These are phyloP conservation scores for Trypanosoma lewisi DNA, from an alignment of 208 protist genomes.

Conservation along the genomic window DNA sequence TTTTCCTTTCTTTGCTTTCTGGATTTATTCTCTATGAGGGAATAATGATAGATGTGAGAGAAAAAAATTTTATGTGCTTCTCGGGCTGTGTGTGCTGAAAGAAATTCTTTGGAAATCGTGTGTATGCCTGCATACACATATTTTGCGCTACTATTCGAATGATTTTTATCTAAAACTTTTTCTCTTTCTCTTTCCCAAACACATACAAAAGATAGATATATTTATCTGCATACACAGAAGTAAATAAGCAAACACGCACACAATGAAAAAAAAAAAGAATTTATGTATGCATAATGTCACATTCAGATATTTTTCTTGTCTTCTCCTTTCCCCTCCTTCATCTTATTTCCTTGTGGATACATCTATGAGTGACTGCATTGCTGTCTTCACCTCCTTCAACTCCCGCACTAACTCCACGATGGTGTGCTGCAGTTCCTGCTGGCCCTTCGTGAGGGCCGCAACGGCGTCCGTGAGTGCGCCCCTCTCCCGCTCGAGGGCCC, in stretches of 20 bases:
- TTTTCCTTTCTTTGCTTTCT: not conserved
- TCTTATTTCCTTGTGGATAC: not conserved
- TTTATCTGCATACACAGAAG: not conserved
- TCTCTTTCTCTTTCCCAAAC: too few relatives aligned
- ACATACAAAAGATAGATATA: not conserved
- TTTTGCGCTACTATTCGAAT: too few relatives aligned
- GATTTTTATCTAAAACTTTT: too few relatives aligned
- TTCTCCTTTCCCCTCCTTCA: not conserved
- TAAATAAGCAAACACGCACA: not conserved
- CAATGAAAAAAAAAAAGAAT: not conserved
- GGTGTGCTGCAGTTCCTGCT: not conserved
- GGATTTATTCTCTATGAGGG: too few relatives aligned
- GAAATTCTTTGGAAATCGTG: too few relatives aligned
- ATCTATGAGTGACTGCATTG: constrained; percentile 11
- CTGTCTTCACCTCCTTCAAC: constrained; percentile 10
- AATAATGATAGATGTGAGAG: too few relatives aligned
- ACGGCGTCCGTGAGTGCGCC: not conserved
- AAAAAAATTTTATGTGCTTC: too few relatives aligned
- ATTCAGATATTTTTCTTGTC: not conserved
- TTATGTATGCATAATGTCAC: not conserved
- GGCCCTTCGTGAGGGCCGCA: not conserved
- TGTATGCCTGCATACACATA: too few relatives aligned
- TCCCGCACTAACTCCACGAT: constrained; percentile 2
- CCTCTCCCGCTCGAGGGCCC: not conserved
- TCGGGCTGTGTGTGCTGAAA: not conserved